phyloP scores from a whole-genome alignment of 192 early-diverging fungal species.

The Coemansia sp. region DNA sequence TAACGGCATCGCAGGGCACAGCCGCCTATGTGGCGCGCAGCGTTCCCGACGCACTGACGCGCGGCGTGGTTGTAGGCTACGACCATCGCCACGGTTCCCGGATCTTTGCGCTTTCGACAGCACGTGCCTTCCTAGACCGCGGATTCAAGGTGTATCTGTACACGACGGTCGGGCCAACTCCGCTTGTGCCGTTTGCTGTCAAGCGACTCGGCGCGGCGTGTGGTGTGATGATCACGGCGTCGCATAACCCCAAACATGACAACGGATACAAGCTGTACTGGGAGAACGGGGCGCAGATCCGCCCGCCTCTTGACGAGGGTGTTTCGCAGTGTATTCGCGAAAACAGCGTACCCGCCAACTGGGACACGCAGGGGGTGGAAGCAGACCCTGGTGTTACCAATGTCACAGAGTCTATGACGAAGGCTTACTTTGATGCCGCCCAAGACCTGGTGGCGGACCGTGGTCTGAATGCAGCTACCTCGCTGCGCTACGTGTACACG shows the following conservation, averaged over 20 bases:
- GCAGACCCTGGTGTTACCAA: conserved; percentile 57
- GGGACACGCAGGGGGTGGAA: conserved; percentile 66
- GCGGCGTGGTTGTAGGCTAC: conserved; percentile 88
- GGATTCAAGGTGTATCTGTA: conserved; percentile 83
- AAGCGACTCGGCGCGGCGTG: conserved; percentile 67
- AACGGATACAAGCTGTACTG: conserved; percentile 92
- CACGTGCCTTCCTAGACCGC: conserved; percentile 74
- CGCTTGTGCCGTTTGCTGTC: conserved; percentile 83
- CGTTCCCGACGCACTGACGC: conserved; percentile 59
- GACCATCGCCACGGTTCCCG: conserved; percentile 91
- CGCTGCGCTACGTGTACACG: conserved; percentile 75
- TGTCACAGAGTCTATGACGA: conserved; percentile 60
- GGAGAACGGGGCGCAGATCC: conserved; percentile 91
- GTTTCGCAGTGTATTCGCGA: conserved; percentile 78
- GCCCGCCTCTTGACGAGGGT: conserved; percentile 80
- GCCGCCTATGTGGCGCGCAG: conserved; percentile 64
- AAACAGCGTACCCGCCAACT: conserved; percentile 61
- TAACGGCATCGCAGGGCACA: conserved; percentile 90
- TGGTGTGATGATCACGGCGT: conserved; percentile 97
- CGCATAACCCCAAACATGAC: conserved; percentile 92
- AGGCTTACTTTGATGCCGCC: conserved; percentile 73
- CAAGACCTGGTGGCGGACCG: conserved; percentile 23
- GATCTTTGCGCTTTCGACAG: conserved; percentile 80
- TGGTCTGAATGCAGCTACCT: conserved; percentile 15
- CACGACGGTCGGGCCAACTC: conserved; percentile 76